Percentiles rank a stretch among this genome's conserved stretches.
phyloP scores from a whole-genome alignment of 306 rosid genomes.

The Medicago ruthenica region DNA sequence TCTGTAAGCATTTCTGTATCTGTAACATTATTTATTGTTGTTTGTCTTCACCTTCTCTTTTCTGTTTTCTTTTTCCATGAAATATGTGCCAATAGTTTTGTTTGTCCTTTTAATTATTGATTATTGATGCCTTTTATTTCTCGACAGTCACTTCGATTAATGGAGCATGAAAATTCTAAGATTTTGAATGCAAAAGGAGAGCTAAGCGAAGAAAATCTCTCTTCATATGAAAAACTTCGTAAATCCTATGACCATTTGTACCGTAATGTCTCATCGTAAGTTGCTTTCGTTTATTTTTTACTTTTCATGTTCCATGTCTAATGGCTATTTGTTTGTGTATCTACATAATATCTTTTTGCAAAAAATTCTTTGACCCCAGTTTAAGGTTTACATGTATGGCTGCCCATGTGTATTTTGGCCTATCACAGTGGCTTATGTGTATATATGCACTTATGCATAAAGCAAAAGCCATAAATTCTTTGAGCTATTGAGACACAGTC shows the following conservation, averaged over 20 bases:
- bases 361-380: not conserved
- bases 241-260: conserved; percentile 90
- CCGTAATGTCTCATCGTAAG: conserved; percentile 95
- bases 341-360: conserved; percentile 20
- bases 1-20: conserved; percentile 62
- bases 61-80: conserved; percentile 12
- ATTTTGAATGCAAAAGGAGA: conserved; percentile 96
- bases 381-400: conserved; percentile 34
- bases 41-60: conserved; percentile 27
- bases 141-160: conserved; percentile 82
- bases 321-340: conserved; percentile 21
- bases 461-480: conserved; percentile 7
- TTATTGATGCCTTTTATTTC: conserved; percentile 43
- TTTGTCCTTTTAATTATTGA: conserved; percentile 35
- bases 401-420: conserved; percentile 10
- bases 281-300: conserved; percentile 31
- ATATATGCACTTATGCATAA: conserved; percentile 1
- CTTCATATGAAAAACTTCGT: conserved; percentile 93
- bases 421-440: conserved; percentile 8
- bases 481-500: conserved; percentile 28
- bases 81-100: conserved; percentile 19
- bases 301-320: conserved; percentile 35
- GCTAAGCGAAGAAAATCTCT: conserved; percentile 84
- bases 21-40: conserved; percentile 19
- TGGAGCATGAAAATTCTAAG: conserved; percentile 98